Conservation (phyloP, 768 basidiomycete genomes). For the Mycena amicta region DNA sequence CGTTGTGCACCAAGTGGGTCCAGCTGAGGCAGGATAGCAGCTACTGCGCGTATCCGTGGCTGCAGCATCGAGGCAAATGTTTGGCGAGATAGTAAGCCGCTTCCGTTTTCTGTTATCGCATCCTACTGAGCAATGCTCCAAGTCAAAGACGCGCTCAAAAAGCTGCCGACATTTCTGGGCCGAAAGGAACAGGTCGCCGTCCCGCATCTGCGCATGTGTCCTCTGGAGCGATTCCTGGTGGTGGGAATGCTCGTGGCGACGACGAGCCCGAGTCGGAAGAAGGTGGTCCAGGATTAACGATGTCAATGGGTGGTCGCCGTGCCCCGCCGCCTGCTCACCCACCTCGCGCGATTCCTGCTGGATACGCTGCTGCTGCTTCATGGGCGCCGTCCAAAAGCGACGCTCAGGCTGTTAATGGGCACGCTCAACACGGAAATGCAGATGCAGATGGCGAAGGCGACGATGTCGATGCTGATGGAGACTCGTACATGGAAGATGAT, state of each 20-base stretch:
- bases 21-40: conserved; percentile 77
- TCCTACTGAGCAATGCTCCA: conserved; percentile 9
- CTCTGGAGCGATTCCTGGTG: background rate
- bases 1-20: conserved; percentile 79
- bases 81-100: conserved; percentile 64
- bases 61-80: conserved; percentile 78
- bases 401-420: background rate
- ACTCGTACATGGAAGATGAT: conserved; percentile 31
- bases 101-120: conserved; percentile 2
- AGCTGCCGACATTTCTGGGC: conserved; percentile 52
- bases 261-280: conserved; percentile 36
- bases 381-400: too few species aligned
- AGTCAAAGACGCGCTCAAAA: conserved; percentile 63
- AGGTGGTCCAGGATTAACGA: too few species aligned
- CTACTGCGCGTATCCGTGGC: conserved; percentile 83
- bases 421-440: conserved; percentile 29
- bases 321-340: conserved; percentile 6
- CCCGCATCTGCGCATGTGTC: background rate
- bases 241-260: conserved; percentile 11
- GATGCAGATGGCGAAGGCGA: conserved; percentile 31
- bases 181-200: background rate
- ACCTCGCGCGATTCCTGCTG: conserved; percentile 16
- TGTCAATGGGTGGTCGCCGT: too few species aligned
- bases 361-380: conserved; percentile 10
- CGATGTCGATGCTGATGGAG: conserved; percentile 25